Base-by-base conservation (phyloP, 345 rosid genomes). In the Trapa bicornis region DNA sequence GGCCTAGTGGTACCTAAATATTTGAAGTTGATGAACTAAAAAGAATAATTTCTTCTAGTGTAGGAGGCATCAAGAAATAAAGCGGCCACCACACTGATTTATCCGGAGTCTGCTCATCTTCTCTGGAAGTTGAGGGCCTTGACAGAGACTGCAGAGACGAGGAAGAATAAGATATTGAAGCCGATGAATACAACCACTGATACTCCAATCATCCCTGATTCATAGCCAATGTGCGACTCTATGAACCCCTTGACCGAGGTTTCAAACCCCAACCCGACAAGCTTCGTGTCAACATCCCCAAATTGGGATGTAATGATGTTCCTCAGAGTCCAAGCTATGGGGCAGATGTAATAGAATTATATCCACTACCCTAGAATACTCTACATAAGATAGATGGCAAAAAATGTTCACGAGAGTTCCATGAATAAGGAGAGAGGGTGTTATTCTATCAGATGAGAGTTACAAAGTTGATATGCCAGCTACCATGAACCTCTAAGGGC, bases 331-430 rank as follows among this genome's bases (percentile, higher is more conserved):
- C 98, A 93, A 16, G 96, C 86, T 70, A 88, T 77, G 37, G 96
- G 97, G 75, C 86, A 78, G 37, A 93, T 83, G 80, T 88, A 82
- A 75, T 88, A 85, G 82, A 90, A 90, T 92, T 97, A 93, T 50
- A 93, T 73, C 98, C 97, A 88, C 98, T 96, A 93, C 74, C 77
- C 89, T 0, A 94, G 97, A 61, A 93, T 88, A 61, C 58, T 75
- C 98, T 92, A 80, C 70, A 68, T 71, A 69, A 9, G 9, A 45
- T 22, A 22, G 29, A 22, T 37, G 65, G 2, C 2, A 48, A 5
- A 67, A 8, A 16, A 53, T 16, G 8, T 32, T 6, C 61, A 37
- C 41, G 64, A 37, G 17, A 37, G 66, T 43, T 61, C 16, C 17
- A 2, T 35, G 41, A 61, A 14, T 22, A 5, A 22, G 54, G 54